A percentile compares a stretch with the other conserved stretches of the same genome.
Evolutionary conservation across 1,284 basidiomycete species (phyloP).

Genomic region (Ganoderma leucocontextum): DNA sequence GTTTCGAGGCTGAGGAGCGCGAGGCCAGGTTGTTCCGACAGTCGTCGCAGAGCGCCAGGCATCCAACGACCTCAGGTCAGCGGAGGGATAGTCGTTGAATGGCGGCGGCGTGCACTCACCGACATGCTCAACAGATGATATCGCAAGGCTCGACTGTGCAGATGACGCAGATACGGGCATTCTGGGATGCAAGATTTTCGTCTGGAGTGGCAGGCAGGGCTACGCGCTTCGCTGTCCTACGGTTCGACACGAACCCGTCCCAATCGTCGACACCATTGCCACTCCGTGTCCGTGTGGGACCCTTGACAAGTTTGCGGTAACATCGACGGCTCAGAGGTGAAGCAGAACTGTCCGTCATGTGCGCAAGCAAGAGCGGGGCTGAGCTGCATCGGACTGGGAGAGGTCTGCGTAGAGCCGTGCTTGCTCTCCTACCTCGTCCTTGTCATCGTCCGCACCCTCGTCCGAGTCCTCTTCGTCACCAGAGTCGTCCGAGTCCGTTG

Average conservation of each 20-base stretch:
- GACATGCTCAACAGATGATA: conserved; percentile 83
- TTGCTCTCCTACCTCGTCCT: conserved; percentile 44
- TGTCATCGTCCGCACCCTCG: no score
- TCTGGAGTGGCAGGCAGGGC: conserved; percentile 30
- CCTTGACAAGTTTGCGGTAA: conserved; percentile 48
- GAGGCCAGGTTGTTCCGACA: conserved; percentile 76
- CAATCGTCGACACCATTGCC: conserved; percentile 35
- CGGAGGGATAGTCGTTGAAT: not conserved
- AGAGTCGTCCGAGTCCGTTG: conserved; percentile 16
- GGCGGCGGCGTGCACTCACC: conserved; percentile 51
- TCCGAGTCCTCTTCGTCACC: conserved; percentile 38
- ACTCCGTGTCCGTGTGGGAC: conserved; percentile 20
- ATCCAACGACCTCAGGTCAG: conserved; percentile 48
- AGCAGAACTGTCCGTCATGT: conserved; percentile 50
- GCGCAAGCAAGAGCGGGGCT: conserved; percentile 58
- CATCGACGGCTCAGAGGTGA: conserved; percentile 57
- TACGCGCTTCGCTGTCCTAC: conserved; percentile 31
- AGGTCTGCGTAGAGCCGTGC: conserved; percentile 55
- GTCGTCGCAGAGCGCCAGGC: conserved; percentile 76
- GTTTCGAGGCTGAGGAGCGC: conserved; percentile 67
- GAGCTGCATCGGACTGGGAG: conserved; percentile 43
- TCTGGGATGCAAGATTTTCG: conserved; percentile 42
- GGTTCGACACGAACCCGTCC: conserved; percentile 39
- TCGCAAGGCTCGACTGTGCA: conserved; percentile 72
- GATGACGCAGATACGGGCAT: conserved; percentile 67